Base-by-base conservation (phyloP, 805 yeast species). In the Wickerhamomyces rabaulensis region DNA sequence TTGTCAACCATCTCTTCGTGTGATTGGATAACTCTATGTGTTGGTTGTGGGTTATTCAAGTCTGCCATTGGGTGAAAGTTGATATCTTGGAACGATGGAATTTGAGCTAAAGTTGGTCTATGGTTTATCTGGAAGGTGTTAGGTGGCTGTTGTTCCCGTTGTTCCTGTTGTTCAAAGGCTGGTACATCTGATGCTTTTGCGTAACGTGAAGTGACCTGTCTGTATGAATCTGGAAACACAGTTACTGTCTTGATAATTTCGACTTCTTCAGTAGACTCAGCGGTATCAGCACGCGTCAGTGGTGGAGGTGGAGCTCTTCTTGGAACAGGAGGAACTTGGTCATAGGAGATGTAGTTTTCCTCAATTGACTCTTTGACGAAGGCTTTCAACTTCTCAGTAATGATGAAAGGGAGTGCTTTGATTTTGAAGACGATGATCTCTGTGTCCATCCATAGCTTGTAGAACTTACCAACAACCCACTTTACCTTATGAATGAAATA, bases 381-480 rank as follows among this genome's bases (percentile, higher is more conserved):
- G 5, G 6, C 8, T 27, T 47, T 46, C 9, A 37, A 9, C 16
- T 20, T 29, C 5, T 22, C 25, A 16, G 38, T 7, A 6, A 40
- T 23, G 3, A 23, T 16, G 17, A 40, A 44, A 3, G 51, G 48
- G 1, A 39, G 17, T 1, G 42, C 40, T 22, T 45, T 47, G 5
- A 47, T 16, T 19, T 44, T 49, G 23, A 25, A 42, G 3, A 50
- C 29, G 10, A 50, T 26, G 31, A 25, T 9, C 25, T 47, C 52
- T 26, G 50, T 47, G 15, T 49, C 48, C 4, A 19, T 8, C 52
- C 52, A 49, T n/a, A 43, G n/a, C 10, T 10, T 25, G 23, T 42
- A 46, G 6, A 42, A 9, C 20, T 38, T 40, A 15, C 17, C 44
- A 15, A 49, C 40, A n/a, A 37, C 4, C 39, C 43, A 41, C 21